A percentile compares a stretch with the other conserved stretches of the same genome.
Conservation (phyloP, 768 basidiomycete genomes). For the Lyophyllum semitale region DNA sequence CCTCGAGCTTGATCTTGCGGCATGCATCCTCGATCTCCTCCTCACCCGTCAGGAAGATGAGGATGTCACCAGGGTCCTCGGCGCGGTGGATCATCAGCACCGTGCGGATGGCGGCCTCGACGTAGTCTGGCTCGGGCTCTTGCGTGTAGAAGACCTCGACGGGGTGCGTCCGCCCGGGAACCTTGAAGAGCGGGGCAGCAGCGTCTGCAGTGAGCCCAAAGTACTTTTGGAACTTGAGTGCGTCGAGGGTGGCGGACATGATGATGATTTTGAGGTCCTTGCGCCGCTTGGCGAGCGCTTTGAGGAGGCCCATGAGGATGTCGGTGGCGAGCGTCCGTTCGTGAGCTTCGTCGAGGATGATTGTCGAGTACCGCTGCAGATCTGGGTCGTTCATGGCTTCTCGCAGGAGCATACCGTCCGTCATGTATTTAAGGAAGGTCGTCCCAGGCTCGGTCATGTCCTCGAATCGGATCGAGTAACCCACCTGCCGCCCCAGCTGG, state of each 20-base stretch:
- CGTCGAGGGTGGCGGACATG: slow-evolving; percentile 98
- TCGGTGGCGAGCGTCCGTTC: slow-evolving; percentile 98
- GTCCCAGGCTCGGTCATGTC: slow-evolving; percentile 90
- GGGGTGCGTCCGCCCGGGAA: slow-evolving; percentile 91
- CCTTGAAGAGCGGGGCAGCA: slow-evolving; percentile 81
- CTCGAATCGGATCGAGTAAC: slow-evolving; percentile 98
- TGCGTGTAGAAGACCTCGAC: slow-evolving; percentile 96
- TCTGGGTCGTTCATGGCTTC: slow-evolving; percentile 97
- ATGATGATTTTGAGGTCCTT: slow-evolving; percentile 93
- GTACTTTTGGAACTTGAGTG: slow-evolving; percentile 95
- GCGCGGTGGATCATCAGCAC: slow-evolving; percentile 97
- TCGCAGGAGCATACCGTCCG: slow-evolving; percentile 98
- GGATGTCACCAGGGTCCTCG: slow-evolving; percentile 89
- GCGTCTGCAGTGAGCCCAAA: slow-evolving; percentile 56
- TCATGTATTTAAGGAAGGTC: slow-evolving; percentile 99
- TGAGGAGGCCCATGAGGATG: slow-evolving; percentile 96
- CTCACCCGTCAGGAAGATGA: slow-evolving; percentile 96
- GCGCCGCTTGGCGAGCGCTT: slow-evolving; percentile 77
- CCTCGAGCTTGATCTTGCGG: slow-evolving; percentile 88
- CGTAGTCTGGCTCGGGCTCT: slow-evolving; percentile 92
- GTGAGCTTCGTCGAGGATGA: slow-evolving; percentile 98
- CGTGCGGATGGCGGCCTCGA: slow-evolving; percentile 94
- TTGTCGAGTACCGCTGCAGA: slow-evolving; percentile 89
- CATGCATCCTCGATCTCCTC: slow-evolving; percentile 98
- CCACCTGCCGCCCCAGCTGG: slow-evolving; percentile 90